Evolutionary conservation across 305 asterid species (phyloP), one percentile per base, ranked within the genome.

Genomic region (Fraxinus dipetala): DNA sequence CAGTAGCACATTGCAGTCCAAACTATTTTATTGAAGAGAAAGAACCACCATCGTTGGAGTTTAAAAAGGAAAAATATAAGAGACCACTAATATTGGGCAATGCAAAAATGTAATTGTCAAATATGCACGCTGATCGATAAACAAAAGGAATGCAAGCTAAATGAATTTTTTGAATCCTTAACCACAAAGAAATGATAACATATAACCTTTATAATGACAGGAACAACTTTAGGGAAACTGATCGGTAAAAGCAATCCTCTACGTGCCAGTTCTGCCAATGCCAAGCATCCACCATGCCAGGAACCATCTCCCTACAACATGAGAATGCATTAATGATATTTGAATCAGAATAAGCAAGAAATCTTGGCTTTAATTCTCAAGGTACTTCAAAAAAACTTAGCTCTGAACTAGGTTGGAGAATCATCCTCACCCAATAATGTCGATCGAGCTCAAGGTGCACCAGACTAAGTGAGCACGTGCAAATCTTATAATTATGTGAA

Each of bases 231-330:
- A 75, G 92, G 92, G 85, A 96, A 92, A 85, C 93, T 94, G 84
- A 88, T 78, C 79, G 99, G 98, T 72, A 96, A 85, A 83, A 96
- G 95, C 85, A 96, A 89, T 82, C 98, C 99, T 91, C 99, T 88
- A 76, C 98, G 98, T 79, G 98, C 97, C 89, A 96, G 88, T 88
- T 96, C 99, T 82, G 98, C 99, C 88, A 94, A 86, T 75, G 99
- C 98, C 89, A 96, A 93, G 90, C 98, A 96, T 70, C 99, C 99
- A 85, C 99, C 99, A 76, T 96, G 99, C 99, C 99, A 96, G 69
- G 99, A 96, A 75, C 98, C 99, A 90, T 96, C 99, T 13, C 99
- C 99, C 99, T 96, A 83, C 76, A 30, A 79, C 61, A 85, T 54
- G 22, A 82, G 83, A 82, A 85, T 78, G 79, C 51, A 75, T 31